Base-by-base conservation (phyloP, 2,329 filamentous ascomycete genomes). In the Penicillium olsonii region DNA sequence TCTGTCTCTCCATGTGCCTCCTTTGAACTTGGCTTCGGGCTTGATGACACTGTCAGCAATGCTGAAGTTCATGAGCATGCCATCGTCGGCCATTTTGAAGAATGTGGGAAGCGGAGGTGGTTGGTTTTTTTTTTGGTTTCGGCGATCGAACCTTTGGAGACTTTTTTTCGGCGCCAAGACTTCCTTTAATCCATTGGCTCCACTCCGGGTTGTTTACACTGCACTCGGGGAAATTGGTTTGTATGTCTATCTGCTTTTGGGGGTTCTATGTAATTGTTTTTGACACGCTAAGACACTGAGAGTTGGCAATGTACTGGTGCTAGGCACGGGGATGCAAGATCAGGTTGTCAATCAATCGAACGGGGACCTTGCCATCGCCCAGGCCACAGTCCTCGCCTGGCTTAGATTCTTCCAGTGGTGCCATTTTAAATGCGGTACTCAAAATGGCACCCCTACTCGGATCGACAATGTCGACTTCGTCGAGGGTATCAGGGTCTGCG, bases 341-440 rank as follows among this genome's bases (percentile, higher is more conserved):
- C 57, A 97, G 85, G 65, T 99, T 99, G 67, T 99, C 94, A 68
- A 99, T 96, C 70, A 99, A 75, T 54, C 94, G 80, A 40, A 99
- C 94, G 1, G 85, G 69, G 14, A 89, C 88, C 1, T 87, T 86
- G 3, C 84, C 85, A 47, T 82, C 84, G 3, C 91, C 91, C 20
- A 92, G 70, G 4, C 82, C 83, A 22, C 78, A 70, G 57, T 91
- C 85, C 68, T 97, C 92, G 0, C 81, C 88, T 5, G 83, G 74
- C 41, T 77, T 79, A 1, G 85, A 78, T 43, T 83, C 79, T 65
- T 95, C 88, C 2, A 96, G 76, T 0, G 91, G 88, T 38, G 90
- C 68, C 87, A 99, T 95, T 73, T 89, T 94, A 50, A 99, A 77
- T 0, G 94, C 94, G 3, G 90, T 91, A 67, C 92, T 97, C 49